Percentiles rank a stretch among this genome's conserved stretches.
Evolutionary conservation across 2,329 filamentous ascomycete species (phyloP).

Genomic region (Ascocoryne sarcoides): DNA sequence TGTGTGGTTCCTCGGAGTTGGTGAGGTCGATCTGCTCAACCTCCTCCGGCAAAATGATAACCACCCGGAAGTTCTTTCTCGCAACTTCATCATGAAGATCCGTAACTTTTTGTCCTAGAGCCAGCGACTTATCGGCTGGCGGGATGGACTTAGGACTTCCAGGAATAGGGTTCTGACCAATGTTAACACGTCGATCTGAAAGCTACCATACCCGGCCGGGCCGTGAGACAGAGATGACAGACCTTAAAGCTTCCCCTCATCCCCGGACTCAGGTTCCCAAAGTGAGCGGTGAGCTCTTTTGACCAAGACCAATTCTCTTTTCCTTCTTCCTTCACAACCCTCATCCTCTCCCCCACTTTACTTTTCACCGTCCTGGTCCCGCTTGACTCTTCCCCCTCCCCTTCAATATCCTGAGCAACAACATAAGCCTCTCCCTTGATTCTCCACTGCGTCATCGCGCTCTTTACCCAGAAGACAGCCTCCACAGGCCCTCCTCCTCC

Average conservation of each 20-base stretch:
- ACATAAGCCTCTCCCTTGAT: conserved; percentile 69
- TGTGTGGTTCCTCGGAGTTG: conserved; percentile 45
- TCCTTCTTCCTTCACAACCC: conserved; percentile 34
- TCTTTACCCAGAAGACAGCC: conserved; percentile 71
- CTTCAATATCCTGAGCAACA: conserved; percentile 59
- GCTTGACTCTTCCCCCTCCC: conserved; percentile 36
- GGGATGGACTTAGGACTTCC: conserved; percentile 50
- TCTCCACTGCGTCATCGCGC: conserved; percentile 72
- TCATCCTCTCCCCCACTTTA: conserved; percentile 55
- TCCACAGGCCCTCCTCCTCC: conserved; percentile 68
- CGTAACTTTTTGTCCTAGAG: conserved; percentile 53
- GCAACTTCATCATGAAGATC: conserved; percentile 53
- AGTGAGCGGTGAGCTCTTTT: conserved; percentile 74
- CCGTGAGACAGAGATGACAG: no score
- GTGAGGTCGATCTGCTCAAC: conserved; percentile 57
- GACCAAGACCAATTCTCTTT: conserved; percentile 55
- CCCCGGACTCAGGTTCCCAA: conserved; percentile 75
- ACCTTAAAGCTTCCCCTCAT: conserved; percentile 63
- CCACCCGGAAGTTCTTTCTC: conserved; percentile 63
- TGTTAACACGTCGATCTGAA: conserved; percentile 1
- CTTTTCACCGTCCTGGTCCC: conserved; percentile 50
- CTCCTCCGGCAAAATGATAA: conserved; percentile 70
- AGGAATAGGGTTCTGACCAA: conserved; percentile 49
- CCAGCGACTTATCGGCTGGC: conserved; percentile 34
- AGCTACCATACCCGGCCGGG: no score